A percentile compares a stretch with the other conserved stretches of the same genome.
phyloP scores from a whole-genome alignment of 2,329 filamentous ascomycete species.

The Cordyceps javanica region DNA sequence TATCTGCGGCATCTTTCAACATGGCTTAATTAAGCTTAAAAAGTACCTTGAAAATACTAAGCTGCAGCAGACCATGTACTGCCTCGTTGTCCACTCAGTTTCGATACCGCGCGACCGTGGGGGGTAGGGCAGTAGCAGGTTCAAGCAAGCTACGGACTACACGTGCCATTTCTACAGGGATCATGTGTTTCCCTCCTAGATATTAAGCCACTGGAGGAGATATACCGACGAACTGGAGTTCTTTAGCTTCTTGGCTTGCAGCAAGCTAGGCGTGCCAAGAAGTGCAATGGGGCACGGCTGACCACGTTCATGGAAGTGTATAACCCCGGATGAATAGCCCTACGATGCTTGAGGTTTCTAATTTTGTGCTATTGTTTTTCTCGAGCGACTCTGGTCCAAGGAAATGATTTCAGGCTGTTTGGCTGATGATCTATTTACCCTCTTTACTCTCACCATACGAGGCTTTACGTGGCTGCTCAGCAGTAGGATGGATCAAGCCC shows the following conservation, averaged over 20 bases:
- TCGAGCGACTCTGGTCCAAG: too few species aligned
- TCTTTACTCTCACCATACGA: too few species aligned
- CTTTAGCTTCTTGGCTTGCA: conserved; percentile 4
- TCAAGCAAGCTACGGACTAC: background rate
- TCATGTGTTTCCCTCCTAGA: background rate
- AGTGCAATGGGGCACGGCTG: background rate
- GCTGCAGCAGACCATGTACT: background rate
- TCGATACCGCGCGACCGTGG: conserved; percentile 9
- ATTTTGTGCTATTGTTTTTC: too few species aligned
- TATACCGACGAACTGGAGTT: background rate
- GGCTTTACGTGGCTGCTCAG: too few species aligned
- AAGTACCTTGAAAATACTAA: background rate
- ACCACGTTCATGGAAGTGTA: background rate
- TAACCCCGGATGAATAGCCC: too few species aligned
- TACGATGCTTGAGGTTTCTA: too few species aligned
- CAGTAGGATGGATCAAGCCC: conserved; percentile 9
- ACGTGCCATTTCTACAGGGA: background rate
- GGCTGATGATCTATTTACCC: too few species aligned
- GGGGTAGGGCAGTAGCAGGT: background rate
- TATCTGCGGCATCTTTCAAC: background rate
- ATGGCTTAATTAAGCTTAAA: background rate
- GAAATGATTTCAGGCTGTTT: too few species aligned
- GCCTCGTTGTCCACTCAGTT: background rate
- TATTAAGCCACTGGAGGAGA: background rate
- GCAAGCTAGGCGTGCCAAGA: conserved; percentile 1